These are phyloP conservation scores for Lasiosphaeria miniovina DNA, from an alignment of 495 filamentous ascomycete species.

Conservation along the genomic window DNA sequence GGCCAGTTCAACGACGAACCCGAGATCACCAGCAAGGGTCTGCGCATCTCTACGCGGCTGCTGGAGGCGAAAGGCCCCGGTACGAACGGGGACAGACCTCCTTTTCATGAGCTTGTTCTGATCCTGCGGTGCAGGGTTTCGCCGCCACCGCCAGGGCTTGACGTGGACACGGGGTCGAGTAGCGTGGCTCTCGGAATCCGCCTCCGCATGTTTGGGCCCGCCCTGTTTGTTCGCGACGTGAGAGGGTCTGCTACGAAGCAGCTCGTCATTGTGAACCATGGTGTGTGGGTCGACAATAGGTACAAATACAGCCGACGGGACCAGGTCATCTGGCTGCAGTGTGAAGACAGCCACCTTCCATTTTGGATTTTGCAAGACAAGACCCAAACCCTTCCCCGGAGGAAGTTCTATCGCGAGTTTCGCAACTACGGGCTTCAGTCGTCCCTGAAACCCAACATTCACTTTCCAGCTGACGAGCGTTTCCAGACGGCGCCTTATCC, in stretches of 20 bases:
- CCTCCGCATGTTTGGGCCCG: conserved; percentile 5
- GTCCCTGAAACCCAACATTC: not conserved
- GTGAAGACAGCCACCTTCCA: not conserved
- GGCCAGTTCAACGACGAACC: conserved; percentile 1
- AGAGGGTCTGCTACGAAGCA: not conserved
- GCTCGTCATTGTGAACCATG: not conserved
- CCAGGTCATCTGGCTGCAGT: conserved; percentile 4
- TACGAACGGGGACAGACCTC: not conserved
- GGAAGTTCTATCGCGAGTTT: not conserved
- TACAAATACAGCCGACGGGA: not conserved
- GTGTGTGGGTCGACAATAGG: not conserved
- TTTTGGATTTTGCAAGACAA: conserved; percentile 1
- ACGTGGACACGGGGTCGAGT: not conserved
- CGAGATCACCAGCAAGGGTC: conserved; percentile 6
- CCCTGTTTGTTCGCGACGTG: conserved; percentile 3
- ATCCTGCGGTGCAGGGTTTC: not conserved
- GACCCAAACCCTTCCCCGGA: not conserved
- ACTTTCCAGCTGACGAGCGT: not conserved
- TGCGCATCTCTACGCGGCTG: not conserved
- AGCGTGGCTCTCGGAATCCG: conserved; percentile 2
- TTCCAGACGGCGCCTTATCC: not conserved
- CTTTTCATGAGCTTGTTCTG: not conserved
- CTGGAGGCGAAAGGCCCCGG: not conserved
- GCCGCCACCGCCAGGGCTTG: not conserved
- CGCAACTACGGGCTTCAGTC: not conserved